Evolutionary conservation across 176 grass and related monocot genomes (phyloP).

Genomic region (Raddia guianensis): DNA sequence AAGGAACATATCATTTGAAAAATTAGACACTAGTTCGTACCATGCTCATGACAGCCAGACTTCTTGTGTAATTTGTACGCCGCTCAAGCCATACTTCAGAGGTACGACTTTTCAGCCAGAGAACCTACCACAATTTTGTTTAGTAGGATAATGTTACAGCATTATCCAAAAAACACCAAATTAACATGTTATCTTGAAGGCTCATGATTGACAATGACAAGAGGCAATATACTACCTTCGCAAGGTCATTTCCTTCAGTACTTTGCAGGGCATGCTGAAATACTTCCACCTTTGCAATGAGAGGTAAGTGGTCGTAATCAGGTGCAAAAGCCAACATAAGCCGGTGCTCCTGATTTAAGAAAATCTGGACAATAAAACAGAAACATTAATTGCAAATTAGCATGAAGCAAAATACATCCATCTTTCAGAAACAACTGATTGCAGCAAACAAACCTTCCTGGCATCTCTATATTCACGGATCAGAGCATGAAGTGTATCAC

Average conservation of each 20-base stretch:
- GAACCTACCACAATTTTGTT: conserved; percentile 62
- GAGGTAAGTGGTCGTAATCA: conserved; percentile 90
- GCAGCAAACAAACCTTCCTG: conserved; percentile 78
- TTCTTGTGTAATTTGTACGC: conserved; percentile 95
- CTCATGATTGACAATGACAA: background rate
- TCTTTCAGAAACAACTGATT: conserved; percentile 31
- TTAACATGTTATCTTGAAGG: background rate
- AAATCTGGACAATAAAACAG: conserved; percentile 64
- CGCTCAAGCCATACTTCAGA: conserved; percentile 98
- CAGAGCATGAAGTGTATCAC: conserved; percentile 89
- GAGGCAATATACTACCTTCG: conserved; percentile 63
- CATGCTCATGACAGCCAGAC: conserved; percentile 99
- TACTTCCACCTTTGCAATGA: conserved; percentile 96
- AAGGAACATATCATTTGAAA: conserved; percentile 25
- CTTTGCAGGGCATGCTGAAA: conserved; percentile 95
- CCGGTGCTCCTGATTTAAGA: conserved; percentile 96
- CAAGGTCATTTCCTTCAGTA: conserved; percentile 93
- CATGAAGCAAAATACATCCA: conserved; percentile 1
- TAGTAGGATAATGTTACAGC: conserved; percentile 3
- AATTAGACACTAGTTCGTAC: conserved; percentile 51
- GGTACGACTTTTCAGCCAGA: conserved; percentile 95
- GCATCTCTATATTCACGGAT: conserved; percentile 98
- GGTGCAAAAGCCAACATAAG: conserved; percentile 96
- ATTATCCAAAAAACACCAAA: conserved; percentile 14
- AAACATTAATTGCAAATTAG: conserved; percentile 29